phyloP scores from a whole-genome alignment of 2,329 filamentous ascomycete genomes.

The Daldinia sp. region DNA sequence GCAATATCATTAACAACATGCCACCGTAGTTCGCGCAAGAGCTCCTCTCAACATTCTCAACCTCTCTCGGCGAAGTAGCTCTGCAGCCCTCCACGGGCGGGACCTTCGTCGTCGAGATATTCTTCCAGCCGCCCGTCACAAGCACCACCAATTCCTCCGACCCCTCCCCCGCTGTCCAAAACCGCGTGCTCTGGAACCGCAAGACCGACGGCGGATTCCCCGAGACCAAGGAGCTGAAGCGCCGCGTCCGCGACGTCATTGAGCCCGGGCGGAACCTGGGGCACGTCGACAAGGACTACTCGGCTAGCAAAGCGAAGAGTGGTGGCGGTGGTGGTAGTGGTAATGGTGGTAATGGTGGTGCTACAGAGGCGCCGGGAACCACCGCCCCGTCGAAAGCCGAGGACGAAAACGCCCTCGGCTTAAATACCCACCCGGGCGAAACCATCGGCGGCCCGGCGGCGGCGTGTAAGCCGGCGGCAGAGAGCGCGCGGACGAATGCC shows the following conservation, averaged over 20 bases:
- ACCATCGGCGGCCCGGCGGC: slow-evolving; percentile 18
- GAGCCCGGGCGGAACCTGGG: slow-evolving; percentile 83
- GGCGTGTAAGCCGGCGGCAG: slow-evolving; percentile 17
- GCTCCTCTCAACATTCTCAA: slow-evolving; percentile 91
- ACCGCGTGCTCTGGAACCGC: slow-evolving; percentile 83
- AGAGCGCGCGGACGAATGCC: slow-evolving; percentile 25
- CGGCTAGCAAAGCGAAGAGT: not conserved
- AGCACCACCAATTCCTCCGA: slow-evolving; percentile 31
- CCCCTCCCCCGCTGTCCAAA: slow-evolving; percentile 54
- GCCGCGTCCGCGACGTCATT: slow-evolving; percentile 83
- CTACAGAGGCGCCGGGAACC: slow-evolving; percentile 8
- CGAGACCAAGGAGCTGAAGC: slow-evolving; percentile 92
- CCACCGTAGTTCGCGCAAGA: slow-evolving; percentile 85
- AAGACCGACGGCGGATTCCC: slow-evolving; percentile 90
- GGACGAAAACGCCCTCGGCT: slow-evolving; percentile 22
- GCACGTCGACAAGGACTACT: slow-evolving; percentile 75
- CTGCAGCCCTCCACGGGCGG: slow-evolving; percentile 88
- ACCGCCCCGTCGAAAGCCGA: slow-evolving; percentile 3
- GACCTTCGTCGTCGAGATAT: slow-evolving; percentile 80
- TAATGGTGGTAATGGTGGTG: not conserved
- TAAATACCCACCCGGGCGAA: slow-evolving; percentile 23
- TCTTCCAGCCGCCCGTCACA: slow-evolving; percentile 41
- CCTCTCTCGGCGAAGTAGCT: slow-evolving; percentile 85
- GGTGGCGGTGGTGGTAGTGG: not conserved
- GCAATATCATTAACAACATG: not conserved